Conservation (phyloP, 179 eudicot species). For the Actinidia chinensis region DNA sequence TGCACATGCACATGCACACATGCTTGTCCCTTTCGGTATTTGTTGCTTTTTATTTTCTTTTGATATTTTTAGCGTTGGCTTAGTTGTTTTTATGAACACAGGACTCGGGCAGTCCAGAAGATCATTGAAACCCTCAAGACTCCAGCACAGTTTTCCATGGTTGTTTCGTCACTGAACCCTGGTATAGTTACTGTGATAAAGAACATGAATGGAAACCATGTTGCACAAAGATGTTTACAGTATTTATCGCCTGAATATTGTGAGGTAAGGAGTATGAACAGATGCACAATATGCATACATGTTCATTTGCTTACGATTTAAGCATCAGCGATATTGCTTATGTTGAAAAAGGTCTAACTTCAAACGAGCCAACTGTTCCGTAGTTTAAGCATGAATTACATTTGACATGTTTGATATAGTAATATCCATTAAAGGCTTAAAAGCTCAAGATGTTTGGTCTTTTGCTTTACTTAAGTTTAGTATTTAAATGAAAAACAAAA, state of each 20-base stretch:
- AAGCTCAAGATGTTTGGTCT: too few species aligned
- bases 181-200: slow-evolving; percentile 41
- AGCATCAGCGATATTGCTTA: too few species aligned
- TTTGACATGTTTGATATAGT: too few species aligned
- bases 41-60: neutral
- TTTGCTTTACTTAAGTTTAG: too few species aligned
- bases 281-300: too few species aligned
- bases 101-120: slow-evolving; percentile 52
- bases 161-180: slow-evolving; percentile 39
- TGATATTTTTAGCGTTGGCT: neutral
- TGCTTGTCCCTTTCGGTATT: neutral
- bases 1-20: too few species aligned
- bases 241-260: slow-evolving; percentile 38
- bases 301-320: too few species aligned
- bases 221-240: slow-evolving; percentile 44
- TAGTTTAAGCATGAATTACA: too few species aligned
- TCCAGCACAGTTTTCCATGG: slow-evolving; percentile 36
- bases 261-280: slow-evolving; percentile 27
- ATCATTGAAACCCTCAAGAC: slow-evolving; percentile 41
- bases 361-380: too few species aligned
- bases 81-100: slow-evolving; percentile 18
- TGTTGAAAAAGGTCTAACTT: too few species aligned
- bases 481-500: too few species aligned
- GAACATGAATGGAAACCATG: slow-evolving; percentile 48
- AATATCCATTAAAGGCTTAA: too few species aligned